Evolutionary conservation across 2,329 filamentous ascomycete genomes (phyloP).

Genomic region (Geosmithia flava): DNA sequence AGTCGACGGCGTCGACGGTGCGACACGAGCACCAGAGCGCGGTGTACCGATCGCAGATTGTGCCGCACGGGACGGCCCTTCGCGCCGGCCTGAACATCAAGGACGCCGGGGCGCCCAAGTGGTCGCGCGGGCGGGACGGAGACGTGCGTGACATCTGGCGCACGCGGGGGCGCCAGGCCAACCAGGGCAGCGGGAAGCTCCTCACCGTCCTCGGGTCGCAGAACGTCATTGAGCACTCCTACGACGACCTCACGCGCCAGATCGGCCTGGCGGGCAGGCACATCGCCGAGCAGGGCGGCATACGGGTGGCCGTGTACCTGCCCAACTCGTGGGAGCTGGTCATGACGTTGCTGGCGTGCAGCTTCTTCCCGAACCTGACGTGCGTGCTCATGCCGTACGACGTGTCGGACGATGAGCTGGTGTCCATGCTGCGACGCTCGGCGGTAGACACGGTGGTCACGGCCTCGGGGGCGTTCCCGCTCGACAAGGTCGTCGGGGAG

Average conservation of each 20-base stretch:
- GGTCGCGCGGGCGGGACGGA: conserved; percentile 72
- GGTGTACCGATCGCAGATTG: conserved; percentile 70
- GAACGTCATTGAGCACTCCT: conserved; percentile 56
- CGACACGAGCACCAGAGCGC: conserved; percentile 78
- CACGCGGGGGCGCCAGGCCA: conserved; percentile 42
- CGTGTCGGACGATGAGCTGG: conserved; percentile 54
- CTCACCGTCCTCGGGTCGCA: conserved; percentile 70
- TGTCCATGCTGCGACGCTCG: conserved; percentile 59
- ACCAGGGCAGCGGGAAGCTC: conserved; percentile 57
- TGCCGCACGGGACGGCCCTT: conserved; percentile 74
- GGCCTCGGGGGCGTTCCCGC: conserved; percentile 74
- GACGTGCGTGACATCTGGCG: conserved; percentile 90
- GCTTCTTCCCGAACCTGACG: conserved; percentile 71
- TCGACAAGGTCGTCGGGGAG: conserved; percentile 56
- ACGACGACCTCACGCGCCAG: conserved; percentile 64
- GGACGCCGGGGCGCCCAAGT: conserved; percentile 67
- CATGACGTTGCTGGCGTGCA: conserved; percentile 70
- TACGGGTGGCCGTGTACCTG: conserved; percentile 77
- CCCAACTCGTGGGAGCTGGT: conserved; percentile 90
- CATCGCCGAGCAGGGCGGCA: conserved; percentile 57
- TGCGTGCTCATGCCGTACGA: conserved; percentile 80
- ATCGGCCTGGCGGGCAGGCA: conserved; percentile 80
- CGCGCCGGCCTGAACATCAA: conserved; percentile 71
- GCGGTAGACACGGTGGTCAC: conserved; percentile 74
- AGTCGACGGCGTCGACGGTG: conserved; percentile 66